Evolutionary conservation across 345 rosid species (phyloP).

Genomic region (Pseudoturritis turrita): DNA sequence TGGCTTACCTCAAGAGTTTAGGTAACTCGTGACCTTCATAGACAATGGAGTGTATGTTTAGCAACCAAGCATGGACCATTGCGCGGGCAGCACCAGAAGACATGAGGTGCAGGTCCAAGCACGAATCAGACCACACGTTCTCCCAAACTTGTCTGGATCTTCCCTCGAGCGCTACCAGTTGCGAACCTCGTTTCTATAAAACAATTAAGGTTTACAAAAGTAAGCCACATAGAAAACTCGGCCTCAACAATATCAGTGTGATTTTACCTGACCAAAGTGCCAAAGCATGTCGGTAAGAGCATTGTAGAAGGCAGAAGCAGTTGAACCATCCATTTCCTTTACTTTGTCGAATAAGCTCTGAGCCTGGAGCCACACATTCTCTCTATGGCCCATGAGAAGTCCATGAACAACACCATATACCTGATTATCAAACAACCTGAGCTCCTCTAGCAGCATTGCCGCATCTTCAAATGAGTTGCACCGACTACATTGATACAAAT

Average conservation of each 20-base stretch:
- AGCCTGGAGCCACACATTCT: conserved; percentile 77
- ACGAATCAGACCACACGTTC: conserved; percentile 81
- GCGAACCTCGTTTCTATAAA: conserved; percentile 69
- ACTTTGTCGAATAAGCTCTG: conserved; percentile 79
- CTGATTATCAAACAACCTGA: conserved; percentile 70
- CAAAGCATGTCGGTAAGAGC: conserved; percentile 88
- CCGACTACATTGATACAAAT: conserved; percentile 50
- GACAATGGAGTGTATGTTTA: conserved; percentile 76
- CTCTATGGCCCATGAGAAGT: conserved; percentile 81
- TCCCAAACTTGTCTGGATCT: conserved; percentile 87
- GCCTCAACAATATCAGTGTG: not conserved
- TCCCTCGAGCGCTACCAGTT: conserved; percentile 84
- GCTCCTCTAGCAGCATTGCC: conserved; percentile 83
- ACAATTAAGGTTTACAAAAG: not conserved
- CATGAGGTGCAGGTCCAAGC: conserved; percentile 96
- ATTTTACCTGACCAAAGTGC: conserved; percentile 87
- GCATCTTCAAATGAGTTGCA: conserved; percentile 95
- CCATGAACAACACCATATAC: conserved; percentile 95
- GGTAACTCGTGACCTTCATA: conserved; percentile 80
- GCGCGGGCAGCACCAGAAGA: conserved; percentile 94
- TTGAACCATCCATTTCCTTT: conserved; percentile 68
- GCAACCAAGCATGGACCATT: conserved; percentile 90
- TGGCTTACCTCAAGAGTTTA: conserved; percentile 60
- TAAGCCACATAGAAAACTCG: not conserved
- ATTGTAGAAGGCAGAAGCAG: conserved; percentile 92